Percentiles rank a stretch among this genome's conserved stretches.
phyloP scores from a whole-genome alignment of 495 filamentous ascomycete genomes.

The Baudoinia panamericana region DNA sequence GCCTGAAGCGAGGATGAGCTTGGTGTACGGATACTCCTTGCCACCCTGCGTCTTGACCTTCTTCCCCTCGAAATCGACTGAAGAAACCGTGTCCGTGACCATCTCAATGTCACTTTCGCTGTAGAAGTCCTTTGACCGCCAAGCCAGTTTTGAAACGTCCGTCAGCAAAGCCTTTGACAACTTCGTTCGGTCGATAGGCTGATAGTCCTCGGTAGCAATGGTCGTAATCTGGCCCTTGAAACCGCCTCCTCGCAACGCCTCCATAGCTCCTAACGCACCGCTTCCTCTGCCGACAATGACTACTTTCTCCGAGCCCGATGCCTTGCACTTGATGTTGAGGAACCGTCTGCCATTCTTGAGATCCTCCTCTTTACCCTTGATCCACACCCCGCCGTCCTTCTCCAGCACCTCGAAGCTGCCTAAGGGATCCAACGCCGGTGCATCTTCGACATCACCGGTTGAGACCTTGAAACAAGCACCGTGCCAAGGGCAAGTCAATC shows the following conservation, averaged over 20 bases:
- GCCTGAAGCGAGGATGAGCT: constrained; percentile 80
- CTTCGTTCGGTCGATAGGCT: constrained; percentile 86
- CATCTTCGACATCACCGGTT: constrained; percentile 91
- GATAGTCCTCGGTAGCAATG: constrained; percentile 69
- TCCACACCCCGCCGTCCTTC: constrained; percentile 70
- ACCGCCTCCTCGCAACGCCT: constrained; percentile 66
- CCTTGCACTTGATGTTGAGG: constrained; percentile 58
- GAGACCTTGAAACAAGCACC: constrained; percentile 85
- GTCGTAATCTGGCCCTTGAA: constrained; percentile 73
- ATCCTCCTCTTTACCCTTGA: constrained; percentile 63
- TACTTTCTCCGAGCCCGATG: constrained; percentile 53
- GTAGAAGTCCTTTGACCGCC: constrained; percentile 64
- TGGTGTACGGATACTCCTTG: constrained; percentile 60
- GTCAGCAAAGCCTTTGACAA: constrained; percentile 85
- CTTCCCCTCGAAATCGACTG: constrained; percentile 61
- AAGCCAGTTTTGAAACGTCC: constrained; percentile 65
- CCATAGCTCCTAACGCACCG: constrained; percentile 64
- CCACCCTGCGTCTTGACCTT: constrained; percentile 60
- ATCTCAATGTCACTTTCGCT: constrained; percentile 58
- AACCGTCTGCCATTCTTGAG: constrained; percentile 64
- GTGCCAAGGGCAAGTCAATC: constrained; percentile 90
- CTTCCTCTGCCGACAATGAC: constrained; percentile 79
- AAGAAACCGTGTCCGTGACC: constrained; percentile 59
- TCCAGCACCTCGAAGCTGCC: constrained; percentile 66
- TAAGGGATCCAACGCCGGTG: constrained; percentile 73